phyloP scores from a whole-genome alignment of 805 yeast genomes.

The Starmerella floricola region DNA sequence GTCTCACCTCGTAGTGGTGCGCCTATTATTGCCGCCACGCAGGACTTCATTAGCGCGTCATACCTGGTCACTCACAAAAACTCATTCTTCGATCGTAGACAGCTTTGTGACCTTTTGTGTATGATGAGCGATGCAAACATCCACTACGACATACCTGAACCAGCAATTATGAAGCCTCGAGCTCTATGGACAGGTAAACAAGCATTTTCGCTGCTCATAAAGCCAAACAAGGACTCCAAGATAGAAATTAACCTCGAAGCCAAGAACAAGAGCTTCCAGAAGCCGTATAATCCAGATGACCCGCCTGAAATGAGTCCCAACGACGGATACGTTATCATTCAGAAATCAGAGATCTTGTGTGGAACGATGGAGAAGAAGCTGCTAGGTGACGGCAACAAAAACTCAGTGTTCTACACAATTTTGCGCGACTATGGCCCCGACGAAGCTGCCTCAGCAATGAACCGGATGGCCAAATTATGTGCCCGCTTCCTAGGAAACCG shows the following conservation, averaged over 20 bases:
- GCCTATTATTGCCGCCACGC: constrained; percentile 98
- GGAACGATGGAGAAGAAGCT: constrained; percentile 97
- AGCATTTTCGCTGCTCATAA: constrained; percentile 74
- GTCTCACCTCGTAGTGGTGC: constrained; percentile 97
- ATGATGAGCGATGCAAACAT: constrained; percentile 92
- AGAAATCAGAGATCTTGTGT: constrained; percentile 77
- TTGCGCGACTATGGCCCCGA: constrained; percentile 93
- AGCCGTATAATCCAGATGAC: constrained; percentile 50
- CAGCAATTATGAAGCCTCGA: constrained; percentile 80
- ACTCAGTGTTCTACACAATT: constrained; percentile 89
- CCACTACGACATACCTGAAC: constrained; percentile 91
- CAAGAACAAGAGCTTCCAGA: constrained; percentile 75
- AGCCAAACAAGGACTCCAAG: constrained; percentile 62
- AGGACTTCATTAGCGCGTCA: constrained; percentile 96
- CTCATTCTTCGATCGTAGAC: constrained; percentile 78
- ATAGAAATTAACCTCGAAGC: constrained; percentile 88
- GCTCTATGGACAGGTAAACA: constrained; percentile 97
- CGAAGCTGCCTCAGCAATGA: constrained; percentile 93
- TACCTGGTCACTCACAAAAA: constrained; percentile 87
- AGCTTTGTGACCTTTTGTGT: constrained; percentile 66
- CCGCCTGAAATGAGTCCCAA: constrained; percentile 95
- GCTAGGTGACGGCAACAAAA: constrained; percentile 96
- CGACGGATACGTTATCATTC: constrained; percentile 83
- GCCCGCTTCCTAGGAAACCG: constrained; percentile 89
- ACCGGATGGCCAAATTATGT: constrained; percentile 97